phyloP scores from a whole-genome alignment of 2,329 filamentous ascomycete species.

The Tolypocladium guangdongense region DNA sequence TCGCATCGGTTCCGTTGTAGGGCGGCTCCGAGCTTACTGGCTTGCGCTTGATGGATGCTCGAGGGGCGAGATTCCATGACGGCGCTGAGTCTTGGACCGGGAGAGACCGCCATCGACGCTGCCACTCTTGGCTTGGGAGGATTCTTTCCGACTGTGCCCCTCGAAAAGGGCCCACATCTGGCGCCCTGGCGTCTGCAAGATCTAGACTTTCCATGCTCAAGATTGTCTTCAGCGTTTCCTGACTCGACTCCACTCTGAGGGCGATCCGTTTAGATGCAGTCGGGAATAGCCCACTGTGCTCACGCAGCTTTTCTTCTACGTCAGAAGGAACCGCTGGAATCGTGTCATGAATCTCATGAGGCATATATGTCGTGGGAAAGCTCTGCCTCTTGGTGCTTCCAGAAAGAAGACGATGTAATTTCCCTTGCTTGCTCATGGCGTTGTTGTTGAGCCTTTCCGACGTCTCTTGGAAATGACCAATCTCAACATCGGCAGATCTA shows the following conservation, averaged over 20 bases:
- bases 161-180: neutral
- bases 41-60: slow-evolving; percentile 4
- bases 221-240: slow-evolving; percentile 38
- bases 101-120: slow-evolving; percentile 1
- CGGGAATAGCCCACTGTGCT: slow-evolving; percentile 21
- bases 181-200: neutral
- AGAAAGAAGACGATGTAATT: slow-evolving; percentile 4
- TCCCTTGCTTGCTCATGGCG: neutral
- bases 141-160: neutral
- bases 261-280: slow-evolving; percentile 23
- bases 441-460: neutral
- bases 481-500: neutral
- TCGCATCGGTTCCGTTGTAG: neutral
- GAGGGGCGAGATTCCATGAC: slow-evolving; percentile 1
- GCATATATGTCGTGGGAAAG: slow-evolving; percentile 1
- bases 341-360: slow-evolving; percentile 5
- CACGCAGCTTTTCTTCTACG: slow-evolving; percentile 23
- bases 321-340: slow-evolving; percentile 25
- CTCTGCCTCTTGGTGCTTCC: neutral
- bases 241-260: slow-evolving; percentile 29
- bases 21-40: neutral
- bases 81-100: neutral
- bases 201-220: slow-evolving; percentile 36
- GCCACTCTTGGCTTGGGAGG: neutral
- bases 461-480: neutral